Conservation (phyloP, 805 yeast species). For the Hanseniaspora singularis region DNA sequence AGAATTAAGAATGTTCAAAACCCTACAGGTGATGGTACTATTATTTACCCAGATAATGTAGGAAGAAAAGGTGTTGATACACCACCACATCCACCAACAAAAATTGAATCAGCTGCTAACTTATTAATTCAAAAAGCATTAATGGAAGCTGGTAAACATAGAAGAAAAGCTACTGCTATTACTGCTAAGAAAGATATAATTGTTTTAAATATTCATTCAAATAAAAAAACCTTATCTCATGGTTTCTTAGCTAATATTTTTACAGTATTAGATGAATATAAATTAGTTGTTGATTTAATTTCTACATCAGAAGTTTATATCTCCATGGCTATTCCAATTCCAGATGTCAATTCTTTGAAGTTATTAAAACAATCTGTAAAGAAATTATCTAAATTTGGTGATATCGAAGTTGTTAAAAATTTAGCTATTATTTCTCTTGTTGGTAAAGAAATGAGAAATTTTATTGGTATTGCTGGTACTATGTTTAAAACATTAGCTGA, state of each 20-base stretch:
- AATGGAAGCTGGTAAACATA: conserved; percentile 32
- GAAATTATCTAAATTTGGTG: conserved; percentile 70
- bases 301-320: conserved; percentile 97
- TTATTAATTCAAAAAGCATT: conserved; percentile 24
- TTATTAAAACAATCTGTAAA: conserved; percentile 59
- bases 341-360: conserved; percentile 46
- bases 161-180: conserved; percentile 82
- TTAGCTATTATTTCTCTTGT: conserved; percentile 89
- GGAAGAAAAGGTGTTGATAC: conserved; percentile 78
- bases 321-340: conserved; percentile 88
- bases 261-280: conserved; percentile 68
- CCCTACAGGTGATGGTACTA: conserved; percentile 85
- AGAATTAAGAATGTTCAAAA: conserved; percentile 92
- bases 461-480: conserved; percentile 92
- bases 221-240: conserved; percentile 82
- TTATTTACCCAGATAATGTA: conserved; percentile 82
- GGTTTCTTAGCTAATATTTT: conserved; percentile 90
- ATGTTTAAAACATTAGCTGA: conserved; percentile 92
- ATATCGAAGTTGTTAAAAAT: conserved; percentile 75
- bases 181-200: conserved; percentile 88
- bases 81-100: conserved; percentile 90
- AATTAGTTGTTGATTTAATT: conserved; percentile 84
- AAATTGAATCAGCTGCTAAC: conserved; percentile 33
- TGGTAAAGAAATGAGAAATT: conserved; percentile 94
- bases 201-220: conserved; percentile 86